Conservation (phyloP, 306 rosid species). For the Potentilla sterilis region DNA sequence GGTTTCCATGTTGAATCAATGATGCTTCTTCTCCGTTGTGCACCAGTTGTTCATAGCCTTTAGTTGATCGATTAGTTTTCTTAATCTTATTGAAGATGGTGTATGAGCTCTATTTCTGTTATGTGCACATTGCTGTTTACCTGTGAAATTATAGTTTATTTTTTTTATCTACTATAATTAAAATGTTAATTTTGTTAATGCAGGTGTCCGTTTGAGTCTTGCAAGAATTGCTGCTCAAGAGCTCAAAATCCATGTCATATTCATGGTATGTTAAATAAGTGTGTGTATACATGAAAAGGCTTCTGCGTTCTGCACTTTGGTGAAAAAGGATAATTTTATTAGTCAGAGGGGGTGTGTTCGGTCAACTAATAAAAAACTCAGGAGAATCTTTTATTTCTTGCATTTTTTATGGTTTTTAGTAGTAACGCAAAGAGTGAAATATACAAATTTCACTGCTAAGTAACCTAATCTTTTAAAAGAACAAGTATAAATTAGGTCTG, state of each 20-base stretch:
- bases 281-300: background rate
- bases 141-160: background rate
- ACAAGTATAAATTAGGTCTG: background rate
- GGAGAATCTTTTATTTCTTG: background rate
- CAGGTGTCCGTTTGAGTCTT: conserved; percentile 87
- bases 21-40: background rate
- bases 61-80: background rate
- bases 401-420: conserved; percentile 1
- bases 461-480: background rate
- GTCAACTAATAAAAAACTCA: background rate
- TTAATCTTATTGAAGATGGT: background rate
- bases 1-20: background rate
- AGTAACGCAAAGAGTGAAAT: background rate
- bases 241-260: conserved; percentile 94
- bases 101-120: background rate
- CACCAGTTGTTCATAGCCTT: background rate
- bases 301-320: background rate
- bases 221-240: conserved; percentile 94
- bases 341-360: background rate
- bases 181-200: conserved; percentile 2
- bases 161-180: background rate
- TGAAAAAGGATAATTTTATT: background rate
- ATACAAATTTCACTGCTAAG: background rate
- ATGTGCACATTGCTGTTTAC: background rate
- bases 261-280: conserved; percentile 57